Percentiles rank a stretch among this genome's conserved stretches.
phyloP scores from a whole-genome alignment of 371 early-diverging fungal genomes.

The Entomophthora muscae region DNA sequence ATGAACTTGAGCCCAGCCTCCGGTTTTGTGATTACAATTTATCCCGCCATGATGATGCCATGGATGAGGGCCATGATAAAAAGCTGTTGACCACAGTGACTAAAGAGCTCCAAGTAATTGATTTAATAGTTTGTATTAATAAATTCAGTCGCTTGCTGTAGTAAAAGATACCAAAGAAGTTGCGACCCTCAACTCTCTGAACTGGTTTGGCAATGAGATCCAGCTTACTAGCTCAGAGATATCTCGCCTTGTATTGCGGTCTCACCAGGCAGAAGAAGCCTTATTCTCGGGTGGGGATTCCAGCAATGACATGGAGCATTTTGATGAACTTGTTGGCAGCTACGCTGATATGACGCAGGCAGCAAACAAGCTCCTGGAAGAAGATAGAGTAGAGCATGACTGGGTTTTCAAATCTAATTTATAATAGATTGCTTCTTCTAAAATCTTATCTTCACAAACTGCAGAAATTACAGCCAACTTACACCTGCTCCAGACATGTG shows the following conservation, averaged over 20 bases:
- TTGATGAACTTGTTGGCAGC: neutral
- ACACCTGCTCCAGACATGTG: neutral
- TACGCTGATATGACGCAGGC: neutral
- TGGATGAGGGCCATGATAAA: neutral
- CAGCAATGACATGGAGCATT: neutral
- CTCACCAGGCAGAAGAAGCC: neutral
- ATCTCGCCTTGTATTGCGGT: neutral
- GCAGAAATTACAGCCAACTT: neutral
- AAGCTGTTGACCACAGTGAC: neutral
- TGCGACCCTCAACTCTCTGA: neutral
- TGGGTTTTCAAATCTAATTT: neutral
- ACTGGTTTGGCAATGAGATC: neutral
- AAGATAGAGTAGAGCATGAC: neutral
- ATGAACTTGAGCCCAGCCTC: conserved; percentile 6
- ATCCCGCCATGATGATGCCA: neutral
- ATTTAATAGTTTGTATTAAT: too few species aligned
- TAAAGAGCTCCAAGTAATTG: neutral
- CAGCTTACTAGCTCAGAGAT: neutral
- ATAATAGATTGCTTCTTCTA: neutral
- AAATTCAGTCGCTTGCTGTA: too few species aligned
- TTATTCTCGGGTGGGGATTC: neutral
- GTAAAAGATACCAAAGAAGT: too few species aligned
- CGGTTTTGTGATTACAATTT: conserved; percentile 5
- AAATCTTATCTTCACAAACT: neutral
- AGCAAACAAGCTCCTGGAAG: neutral